phyloP scores from a whole-genome alignment of 257 asterid species.

The Gentiana dahurica region DNA sequence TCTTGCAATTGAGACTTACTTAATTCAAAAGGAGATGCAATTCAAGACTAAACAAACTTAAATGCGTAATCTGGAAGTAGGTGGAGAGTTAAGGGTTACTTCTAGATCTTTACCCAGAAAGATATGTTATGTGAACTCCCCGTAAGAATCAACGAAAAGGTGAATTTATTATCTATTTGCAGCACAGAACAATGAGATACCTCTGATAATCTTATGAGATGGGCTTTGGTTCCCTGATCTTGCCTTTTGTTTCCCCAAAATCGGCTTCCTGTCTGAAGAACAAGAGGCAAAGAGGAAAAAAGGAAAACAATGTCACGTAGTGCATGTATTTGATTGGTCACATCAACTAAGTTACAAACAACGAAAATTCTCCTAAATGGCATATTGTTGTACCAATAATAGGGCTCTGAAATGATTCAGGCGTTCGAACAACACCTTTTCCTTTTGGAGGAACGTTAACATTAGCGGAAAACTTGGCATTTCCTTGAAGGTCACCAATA shows the following conservation, averaged over 20 bases:
- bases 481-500: constrained; percentile 58
- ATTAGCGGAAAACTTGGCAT: constrained; percentile 24
- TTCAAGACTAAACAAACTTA: not conserved
- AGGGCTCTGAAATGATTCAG: constrained; percentile 23
- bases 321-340: not conserved
- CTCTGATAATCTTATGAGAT: constrained; percentile 70
- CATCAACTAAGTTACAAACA: not conserved
- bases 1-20: not conserved
- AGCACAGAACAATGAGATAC: constrained; percentile 22
- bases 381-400: constrained; percentile 11
- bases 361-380: not conserved
- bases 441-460: constrained; percentile 20
- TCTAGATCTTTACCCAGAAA: not conserved
- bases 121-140: not conserved
- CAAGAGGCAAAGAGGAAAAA: not conserved
- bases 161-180: not conserved
- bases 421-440: constrained; percentile 18
- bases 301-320: not conserved
- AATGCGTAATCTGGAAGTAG: not conserved
- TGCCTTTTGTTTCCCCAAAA: constrained; percentile 30
- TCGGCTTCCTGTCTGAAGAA: constrained; percentile 39
- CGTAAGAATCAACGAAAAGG: not conserved
- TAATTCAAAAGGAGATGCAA: not conserved
- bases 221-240: constrained; percentile 49
- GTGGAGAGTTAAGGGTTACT: not conserved